phyloP scores from a whole-genome alignment of 768 basidiomycete species.

The Xerocomus brunneocitrinus region DNA sequence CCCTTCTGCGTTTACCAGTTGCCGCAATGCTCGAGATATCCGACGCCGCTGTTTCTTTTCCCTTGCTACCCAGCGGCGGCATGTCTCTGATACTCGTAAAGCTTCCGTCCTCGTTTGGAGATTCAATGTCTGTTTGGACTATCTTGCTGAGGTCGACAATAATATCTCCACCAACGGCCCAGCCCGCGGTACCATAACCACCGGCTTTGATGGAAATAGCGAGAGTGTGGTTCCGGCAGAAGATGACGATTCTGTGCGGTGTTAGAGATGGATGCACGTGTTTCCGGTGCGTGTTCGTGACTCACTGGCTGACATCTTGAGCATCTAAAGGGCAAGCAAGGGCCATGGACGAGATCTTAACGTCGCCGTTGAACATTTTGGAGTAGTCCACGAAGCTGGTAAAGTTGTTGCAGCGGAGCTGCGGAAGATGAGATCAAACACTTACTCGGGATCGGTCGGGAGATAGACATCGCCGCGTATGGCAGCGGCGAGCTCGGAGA shows the following conservation, averaged over 20 bases:
- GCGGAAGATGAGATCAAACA: not conserved
- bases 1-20: conserved; percentile 50
- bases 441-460: conserved; percentile 40
- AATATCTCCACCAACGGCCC: conserved; percentile 83
- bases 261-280: conserved; percentile 9
- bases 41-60: conserved; percentile 38
- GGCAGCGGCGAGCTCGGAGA: conserved; percentile 42
- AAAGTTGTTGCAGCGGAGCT: conserved; percentile 1
- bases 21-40: conserved; percentile 9
- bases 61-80: conserved; percentile 48
- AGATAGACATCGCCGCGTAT: conserved; percentile 47
- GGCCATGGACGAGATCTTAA: conserved; percentile 53
- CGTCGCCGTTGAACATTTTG: conserved; percentile 75
- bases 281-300: conserved; percentile 5
- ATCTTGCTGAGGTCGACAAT: conserved; percentile 77
- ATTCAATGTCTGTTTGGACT: conserved; percentile 62
- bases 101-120: conserved; percentile 46
- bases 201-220: conserved; percentile 84
- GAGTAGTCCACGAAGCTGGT: conserved; percentile 27
- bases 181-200: conserved; percentile 87
- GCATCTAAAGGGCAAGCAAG: conserved; percentile 75
- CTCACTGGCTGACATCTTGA: conserved; percentile 76
- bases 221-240: conserved; percentile 67
- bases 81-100: conserved; percentile 62
- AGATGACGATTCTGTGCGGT: conserved; percentile 53